phyloP scores from a whole-genome alignment of 345 rosid genomes.

The thale cress (Arabidopsis thaliana) region TAIR10.1 NC_003076.8:22726501-22727000 shows the following conservation, averaged over 20 bases:
- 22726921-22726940: conserved; percentile 34
- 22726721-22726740: conserved; percentile 89
- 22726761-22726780: conserved; percentile 98
- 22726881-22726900: conserved; percentile 48
- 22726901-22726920: conserved; percentile 20
- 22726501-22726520: conserved; percentile 59
- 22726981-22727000: neutral
- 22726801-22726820: conserved; percentile 59
- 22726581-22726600: conserved; percentile 95
- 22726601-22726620: conserved; percentile 99
- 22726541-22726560: conserved; percentile 70
- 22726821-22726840: conserved; percentile 56
- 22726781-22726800: conserved; percentile 69
- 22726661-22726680: conserved; percentile 94
- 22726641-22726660: conserved; percentile 98
- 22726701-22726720: conserved; percentile 93
- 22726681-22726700: conserved; percentile 93
- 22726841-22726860: conserved; percentile 55
- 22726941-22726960: neutral
- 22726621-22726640: conserved; percentile 99
- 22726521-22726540: conserved; percentile 62
- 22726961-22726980: conserved; percentile 14
- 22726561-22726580: conserved; percentile 95
- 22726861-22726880: conserved; percentile 50
- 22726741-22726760: conserved; percentile 99